Percentiles rank a stretch among this genome's conserved stretches.
phyloP scores from a whole-genome alignment of 306 rosid genomes.

The Ormosia emarginata region DNA sequence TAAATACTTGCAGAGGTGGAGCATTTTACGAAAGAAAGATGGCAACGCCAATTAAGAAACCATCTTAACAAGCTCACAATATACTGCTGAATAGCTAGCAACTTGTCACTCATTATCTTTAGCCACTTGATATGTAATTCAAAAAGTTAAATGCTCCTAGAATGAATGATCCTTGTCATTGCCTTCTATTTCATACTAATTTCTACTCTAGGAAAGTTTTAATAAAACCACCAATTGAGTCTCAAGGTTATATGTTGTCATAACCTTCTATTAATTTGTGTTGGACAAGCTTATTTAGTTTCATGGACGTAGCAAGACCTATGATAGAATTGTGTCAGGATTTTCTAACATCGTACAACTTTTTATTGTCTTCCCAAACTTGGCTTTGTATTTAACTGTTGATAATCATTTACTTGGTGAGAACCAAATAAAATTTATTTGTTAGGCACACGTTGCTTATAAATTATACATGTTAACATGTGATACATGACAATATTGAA shows the following conservation, averaged over 20 bases:
- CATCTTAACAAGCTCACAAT: constrained; percentile 35
- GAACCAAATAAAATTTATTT: too few species aligned
- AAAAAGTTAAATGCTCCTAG: constrained; percentile 35
- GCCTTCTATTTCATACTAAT: not conserved
- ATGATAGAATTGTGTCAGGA: too few species aligned
- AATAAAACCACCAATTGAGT: not conserved
- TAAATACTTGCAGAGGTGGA: constrained; percentile 68
- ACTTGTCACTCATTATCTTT: constrained; percentile 58
- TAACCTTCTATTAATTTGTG: not conserved
- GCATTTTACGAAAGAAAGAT: constrained; percentile 47
- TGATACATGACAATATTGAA: too few species aligned
- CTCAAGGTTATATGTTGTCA: not conserved
- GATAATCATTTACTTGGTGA: too few species aligned
- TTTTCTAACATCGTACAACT: too few species aligned
- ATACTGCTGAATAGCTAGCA: constrained; percentile 53
- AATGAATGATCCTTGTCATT: constrained; percentile 39
- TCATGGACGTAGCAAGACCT: too few species aligned
- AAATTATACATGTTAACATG: too few species aligned
- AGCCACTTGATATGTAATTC: constrained; percentile 42
- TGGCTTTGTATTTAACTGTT: too few species aligned
- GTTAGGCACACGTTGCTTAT: too few species aligned
- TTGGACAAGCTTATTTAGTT: too few species aligned
- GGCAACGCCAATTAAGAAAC: constrained; percentile 34
- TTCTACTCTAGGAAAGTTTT: not conserved
- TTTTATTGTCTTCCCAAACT: too few species aligned